Evolutionary conservation across 176 grass and related monocot genomes (phyloP).

Genomic region (Poa annua): DNA sequence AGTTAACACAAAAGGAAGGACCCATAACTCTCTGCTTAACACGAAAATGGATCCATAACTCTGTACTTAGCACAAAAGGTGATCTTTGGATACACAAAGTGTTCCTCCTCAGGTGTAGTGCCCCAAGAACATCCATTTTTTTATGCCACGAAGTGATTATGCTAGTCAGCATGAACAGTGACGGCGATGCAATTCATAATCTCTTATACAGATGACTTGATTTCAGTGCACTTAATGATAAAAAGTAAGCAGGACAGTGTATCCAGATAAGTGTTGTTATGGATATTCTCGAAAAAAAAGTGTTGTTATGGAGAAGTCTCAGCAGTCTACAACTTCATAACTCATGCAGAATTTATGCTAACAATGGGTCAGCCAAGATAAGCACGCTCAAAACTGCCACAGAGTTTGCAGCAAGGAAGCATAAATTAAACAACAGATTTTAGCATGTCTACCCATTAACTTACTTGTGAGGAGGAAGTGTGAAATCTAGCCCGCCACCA

Average conservation of each 20-base stretch:
- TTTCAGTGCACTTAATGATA: not conserved
- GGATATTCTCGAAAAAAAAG: too few species aligned
- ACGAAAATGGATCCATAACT: not conserved
- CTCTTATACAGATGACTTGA: not conserved
- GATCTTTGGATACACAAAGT: not conserved
- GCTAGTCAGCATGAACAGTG: not conserved
- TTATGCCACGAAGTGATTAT: not conserved
- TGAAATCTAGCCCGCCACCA: slow-evolving; percentile 84
- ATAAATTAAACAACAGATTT: slow-evolving; percentile 17
- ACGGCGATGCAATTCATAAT: not conserved
- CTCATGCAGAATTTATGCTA: slow-evolving; percentile 8
- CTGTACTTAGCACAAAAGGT: not conserved
- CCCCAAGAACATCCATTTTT: not conserved
- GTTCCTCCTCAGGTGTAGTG: not conserved
- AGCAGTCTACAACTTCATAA: not conserved
- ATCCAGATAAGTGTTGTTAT: slow-evolving; percentile 27
- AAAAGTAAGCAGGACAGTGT: not conserved
- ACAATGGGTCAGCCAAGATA: slow-evolving; percentile 14
- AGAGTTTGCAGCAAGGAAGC: slow-evolving; percentile 17
- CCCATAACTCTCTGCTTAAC: not conserved
- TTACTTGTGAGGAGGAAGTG: slow-evolving; percentile 97
- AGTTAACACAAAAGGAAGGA: not conserved
- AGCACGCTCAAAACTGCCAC: not conserved
- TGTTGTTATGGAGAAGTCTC: not conserved
- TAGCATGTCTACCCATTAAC: slow-evolving; percentile 37